Conservation (phyloP, 2,329 filamentous ascomycete species). For the Paracoccidioides lutzii region DNA sequence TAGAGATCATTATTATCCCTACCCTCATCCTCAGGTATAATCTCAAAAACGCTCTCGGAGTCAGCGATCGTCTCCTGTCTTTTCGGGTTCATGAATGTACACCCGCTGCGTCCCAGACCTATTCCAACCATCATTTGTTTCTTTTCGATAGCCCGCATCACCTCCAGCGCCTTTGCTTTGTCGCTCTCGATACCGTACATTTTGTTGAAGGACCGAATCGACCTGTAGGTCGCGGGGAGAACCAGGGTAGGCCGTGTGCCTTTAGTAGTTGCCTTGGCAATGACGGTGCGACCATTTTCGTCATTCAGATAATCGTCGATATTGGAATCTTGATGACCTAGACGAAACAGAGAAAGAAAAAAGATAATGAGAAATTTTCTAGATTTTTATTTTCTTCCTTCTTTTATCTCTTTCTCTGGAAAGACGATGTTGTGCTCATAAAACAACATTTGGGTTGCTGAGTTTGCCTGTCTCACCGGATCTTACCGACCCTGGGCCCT, state of each 20-base stretch:
- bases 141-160: constrained; percentile 33
- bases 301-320: constrained; percentile 10
- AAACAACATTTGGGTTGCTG: constrained; percentile 10
- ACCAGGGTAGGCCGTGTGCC: constrained; percentile 24
- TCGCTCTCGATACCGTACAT: constrained; percentile 30
- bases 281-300: constrained; percentile 12
- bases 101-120: constrained; percentile 41
- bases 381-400: neutral
- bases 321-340: constrained; percentile 8
- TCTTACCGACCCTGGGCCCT: constrained; percentile 41
- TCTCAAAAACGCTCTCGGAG: constrained; percentile 36
- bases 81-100: constrained; percentile 40
- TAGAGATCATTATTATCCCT: neutral
- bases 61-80: constrained; percentile 38
- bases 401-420: neutral
- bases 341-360: constrained; percentile 4
- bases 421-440: constrained; percentile 3
- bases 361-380: constrained; percentile 1
- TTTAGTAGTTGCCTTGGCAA: constrained; percentile 8
- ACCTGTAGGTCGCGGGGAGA: constrained; percentile 22
- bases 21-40: constrained; percentile 11
- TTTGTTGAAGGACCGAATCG: constrained; percentile 30
- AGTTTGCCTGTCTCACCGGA: constrained; percentile 37
- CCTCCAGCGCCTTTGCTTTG: constrained; percentile 35
- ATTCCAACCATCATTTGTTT: constrained; percentile 41